A percentile compares a stretch with the other conserved stretches of the same genome.
Conservation (phyloP, 225 moss, liverwort and hornwort genomes). For the Marchantia polymorpha region DNA sequence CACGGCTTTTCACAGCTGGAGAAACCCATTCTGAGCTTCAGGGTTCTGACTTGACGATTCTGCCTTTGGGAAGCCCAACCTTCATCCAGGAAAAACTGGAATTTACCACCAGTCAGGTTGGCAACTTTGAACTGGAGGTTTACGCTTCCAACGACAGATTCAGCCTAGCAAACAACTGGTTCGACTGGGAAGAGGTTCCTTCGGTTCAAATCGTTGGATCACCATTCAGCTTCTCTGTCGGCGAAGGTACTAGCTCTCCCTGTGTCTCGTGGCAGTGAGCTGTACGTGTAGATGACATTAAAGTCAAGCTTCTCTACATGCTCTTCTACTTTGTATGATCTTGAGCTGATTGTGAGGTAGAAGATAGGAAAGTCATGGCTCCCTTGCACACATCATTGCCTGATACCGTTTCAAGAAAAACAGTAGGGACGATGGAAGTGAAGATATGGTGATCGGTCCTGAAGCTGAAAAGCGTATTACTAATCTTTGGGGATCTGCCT, state of each 20-base stretch:
- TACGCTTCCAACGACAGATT: background rate
- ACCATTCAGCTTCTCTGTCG: constrained; percentile 10
- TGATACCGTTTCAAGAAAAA: background rate
- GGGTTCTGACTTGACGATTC: background rate
- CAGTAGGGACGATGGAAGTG: background rate
- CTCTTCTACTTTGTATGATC: background rate
- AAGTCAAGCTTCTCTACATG: background rate
- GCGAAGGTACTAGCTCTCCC: background rate
- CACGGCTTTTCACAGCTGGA: background rate
- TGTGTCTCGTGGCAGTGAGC: background rate
- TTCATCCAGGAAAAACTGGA: constrained; percentile 1
- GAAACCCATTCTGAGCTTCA: background rate
- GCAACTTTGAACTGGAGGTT: constrained; percentile 12
- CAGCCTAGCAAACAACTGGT: background rate
- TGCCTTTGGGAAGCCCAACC: background rate
- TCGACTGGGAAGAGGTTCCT: background rate
- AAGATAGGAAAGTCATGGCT: background rate
- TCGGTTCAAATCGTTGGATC: constrained; percentile 11
- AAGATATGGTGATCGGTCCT: background rate
- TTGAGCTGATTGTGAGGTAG: background rate
- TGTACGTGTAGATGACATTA: background rate
- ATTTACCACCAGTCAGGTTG: background rate
- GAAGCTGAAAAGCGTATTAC: background rate
- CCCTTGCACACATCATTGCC: background rate
- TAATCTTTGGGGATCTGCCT: background rate